Percentiles rank a stretch among this genome's conserved stretches.
Conservation (phyloP, 2,329 filamentous ascomycete species). For the Geosmithia putterillii region DNA sequence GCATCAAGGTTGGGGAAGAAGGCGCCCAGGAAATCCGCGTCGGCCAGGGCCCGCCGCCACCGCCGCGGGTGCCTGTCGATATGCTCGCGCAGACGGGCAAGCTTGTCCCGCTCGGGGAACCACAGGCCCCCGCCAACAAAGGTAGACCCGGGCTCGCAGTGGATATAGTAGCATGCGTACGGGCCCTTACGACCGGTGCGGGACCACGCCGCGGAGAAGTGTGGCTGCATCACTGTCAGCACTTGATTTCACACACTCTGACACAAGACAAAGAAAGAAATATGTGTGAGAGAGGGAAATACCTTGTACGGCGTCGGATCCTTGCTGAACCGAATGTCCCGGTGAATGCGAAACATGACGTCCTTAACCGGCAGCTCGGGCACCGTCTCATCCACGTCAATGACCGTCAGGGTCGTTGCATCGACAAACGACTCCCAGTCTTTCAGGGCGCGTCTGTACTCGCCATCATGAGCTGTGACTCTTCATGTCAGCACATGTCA, state of each 20-base stretch:
- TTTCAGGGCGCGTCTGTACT: constrained; percentile 65
- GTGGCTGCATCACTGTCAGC: constrained; percentile 35
- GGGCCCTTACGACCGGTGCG: constrained; percentile 78
- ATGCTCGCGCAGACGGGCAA: constrained; percentile 56
- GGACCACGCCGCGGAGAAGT: constrained; percentile 80
- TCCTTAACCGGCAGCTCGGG: constrained; percentile 81
- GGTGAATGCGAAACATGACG: constrained; percentile 75
- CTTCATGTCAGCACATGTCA: not conserved
- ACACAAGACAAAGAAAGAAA: not conserved
- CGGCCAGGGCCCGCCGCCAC: constrained; percentile 55
- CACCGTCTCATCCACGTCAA: constrained; percentile 64
- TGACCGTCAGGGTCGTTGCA: constrained; percentile 55
- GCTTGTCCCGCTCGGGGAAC: constrained; percentile 57
- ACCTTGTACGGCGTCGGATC: constrained; percentile 85
- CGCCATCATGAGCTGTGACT: constrained; percentile 57
- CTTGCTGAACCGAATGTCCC: constrained; percentile 74
- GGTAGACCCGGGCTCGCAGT: constrained; percentile 58
- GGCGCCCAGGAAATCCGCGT: constrained; percentile 44
- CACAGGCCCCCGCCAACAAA: constrained; percentile 76
- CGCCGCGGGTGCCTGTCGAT: constrained; percentile 62
- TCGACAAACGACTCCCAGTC: constrained; percentile 77
- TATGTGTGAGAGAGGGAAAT: constrained; percentile 11
- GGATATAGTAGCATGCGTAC: constrained; percentile 82
- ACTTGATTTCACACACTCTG: not conserved
- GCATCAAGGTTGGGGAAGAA: constrained; percentile 41